Conservation (phyloP, 805 yeast species). For the Candida chauliodis region DNA sequence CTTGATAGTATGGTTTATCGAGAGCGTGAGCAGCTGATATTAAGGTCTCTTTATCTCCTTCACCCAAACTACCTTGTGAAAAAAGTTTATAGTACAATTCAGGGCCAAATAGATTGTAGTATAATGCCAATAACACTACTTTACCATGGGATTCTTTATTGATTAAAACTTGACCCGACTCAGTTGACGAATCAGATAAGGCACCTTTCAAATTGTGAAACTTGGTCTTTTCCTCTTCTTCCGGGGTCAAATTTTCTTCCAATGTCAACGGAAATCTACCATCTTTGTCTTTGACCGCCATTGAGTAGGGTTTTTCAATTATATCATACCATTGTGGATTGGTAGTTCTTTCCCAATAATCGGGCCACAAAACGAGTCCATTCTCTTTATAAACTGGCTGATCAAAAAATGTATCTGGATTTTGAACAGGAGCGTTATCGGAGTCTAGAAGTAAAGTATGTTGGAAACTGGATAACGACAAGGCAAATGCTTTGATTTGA, state of each 20-base stretch:
- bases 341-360: constrained; percentile 66
- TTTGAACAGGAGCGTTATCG: constrained; percentile 44
- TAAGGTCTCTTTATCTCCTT: constrained; percentile 78
- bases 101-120: constrained; percentile 66
- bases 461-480: constrained; percentile 58
- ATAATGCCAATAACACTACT: constrained; percentile 54
- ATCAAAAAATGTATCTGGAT: constrained; percentile 44
- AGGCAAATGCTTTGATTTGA: constrained; percentile 52
- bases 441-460: constrained; percentile 47
- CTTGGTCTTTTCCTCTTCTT: constrained; percentile 32
- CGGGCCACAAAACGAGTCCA: constrained; percentile 62
- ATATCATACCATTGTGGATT: constrained; percentile 57
- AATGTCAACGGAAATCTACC: constrained; percentile 28
- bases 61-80: constrained; percentile 70
- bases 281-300: constrained; percentile 21
- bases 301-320: constrained; percentile 10
- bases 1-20: constrained; percentile 15
- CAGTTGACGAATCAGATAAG: constrained; percentile 62
- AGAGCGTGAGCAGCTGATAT: constrained; percentile 52
- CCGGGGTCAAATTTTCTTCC: constrained; percentile 30
- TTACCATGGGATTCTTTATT: constrained; percentile 57
- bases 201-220: constrained; percentile 41
- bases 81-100: constrained; percentile 60
- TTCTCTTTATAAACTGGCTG: constrained; percentile 44
- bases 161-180: constrained; percentile 65